Evolutionary conservation across 2,329 filamentous ascomycete species (phyloP).

Genomic region (Ascochyta koolunga): DNA sequence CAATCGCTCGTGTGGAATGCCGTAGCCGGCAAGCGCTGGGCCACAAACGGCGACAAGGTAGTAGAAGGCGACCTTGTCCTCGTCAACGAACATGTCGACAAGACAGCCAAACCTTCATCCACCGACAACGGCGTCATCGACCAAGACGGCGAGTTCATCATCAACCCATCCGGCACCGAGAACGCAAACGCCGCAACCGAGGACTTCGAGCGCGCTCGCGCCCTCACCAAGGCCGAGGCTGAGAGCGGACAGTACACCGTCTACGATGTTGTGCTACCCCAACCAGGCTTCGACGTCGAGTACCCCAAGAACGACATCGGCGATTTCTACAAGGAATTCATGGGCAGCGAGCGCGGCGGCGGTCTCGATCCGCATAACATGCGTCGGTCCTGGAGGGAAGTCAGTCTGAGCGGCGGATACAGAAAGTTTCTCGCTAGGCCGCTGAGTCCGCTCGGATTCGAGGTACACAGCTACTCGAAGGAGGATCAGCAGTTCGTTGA

Average conservation of each 20-base stretch:
- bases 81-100: slow-evolving; percentile 62
- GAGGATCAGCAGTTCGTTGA: slow-evolving; percentile 84
- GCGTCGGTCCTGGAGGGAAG: slow-evolving; percentile 83
- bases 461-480: slow-evolving; percentile 72
- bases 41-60: slow-evolving; percentile 72
- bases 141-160: slow-evolving; percentile 69
- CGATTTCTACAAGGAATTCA: slow-evolving; percentile 84
- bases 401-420: slow-evolving; percentile 87
- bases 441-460: slow-evolving; percentile 65
- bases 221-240: slow-evolving; percentile 78
- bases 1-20: slow-evolving; percentile 95
- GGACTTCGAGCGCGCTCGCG: slow-evolving; percentile 71
- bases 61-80: slow-evolving; percentile 86
- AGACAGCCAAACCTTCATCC: slow-evolving; percentile 43
- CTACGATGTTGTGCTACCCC: slow-evolving; percentile 87
- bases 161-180: slow-evolving; percentile 65
- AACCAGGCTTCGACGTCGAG: slow-evolving; percentile 87
- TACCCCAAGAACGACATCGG: slow-evolving; percentile 86
- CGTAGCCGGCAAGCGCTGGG: slow-evolving; percentile 80
- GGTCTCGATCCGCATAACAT: slow-evolving; percentile 82
- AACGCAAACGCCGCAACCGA: slow-evolving; percentile 60
- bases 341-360: slow-evolving; percentile 79
- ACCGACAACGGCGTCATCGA: slow-evolving; percentile 51
- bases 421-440: slow-evolving; percentile 81
- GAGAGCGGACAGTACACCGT: slow-evolving; percentile 77